phyloP scores from a whole-genome alignment of 1,284 basidiomycete species.

The Leccinum glutinopallens region DNA sequence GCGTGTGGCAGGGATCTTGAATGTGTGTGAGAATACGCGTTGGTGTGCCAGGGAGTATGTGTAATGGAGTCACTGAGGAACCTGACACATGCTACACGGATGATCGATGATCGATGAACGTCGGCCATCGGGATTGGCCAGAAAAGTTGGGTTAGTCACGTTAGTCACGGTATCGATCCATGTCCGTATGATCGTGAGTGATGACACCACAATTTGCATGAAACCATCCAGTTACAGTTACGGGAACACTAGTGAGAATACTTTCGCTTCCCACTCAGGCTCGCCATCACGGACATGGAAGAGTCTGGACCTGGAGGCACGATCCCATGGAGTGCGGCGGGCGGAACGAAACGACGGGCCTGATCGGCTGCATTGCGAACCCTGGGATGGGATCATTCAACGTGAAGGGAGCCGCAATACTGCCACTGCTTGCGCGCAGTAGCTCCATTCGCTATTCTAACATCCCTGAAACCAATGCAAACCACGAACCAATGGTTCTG shows the following conservation, averaged over 20 bases:
- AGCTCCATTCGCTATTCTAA: not conserved
- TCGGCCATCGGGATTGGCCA: not conserved
- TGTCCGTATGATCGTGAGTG: not conserved
- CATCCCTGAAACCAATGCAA: not conserved
- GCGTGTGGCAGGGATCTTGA: not conserved
- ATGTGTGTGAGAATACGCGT: not conserved
- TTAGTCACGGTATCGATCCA: not conserved
- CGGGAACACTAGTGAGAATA: not conserved
- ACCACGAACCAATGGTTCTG: not conserved
- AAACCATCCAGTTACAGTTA: not conserved
- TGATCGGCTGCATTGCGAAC: not conserved
- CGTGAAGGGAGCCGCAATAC: not conserved
- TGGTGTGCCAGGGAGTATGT: not conserved
- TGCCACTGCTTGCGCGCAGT: not conserved
- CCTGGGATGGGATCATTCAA: not conserved
- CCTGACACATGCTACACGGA: not conserved
- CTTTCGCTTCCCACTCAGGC: not conserved
- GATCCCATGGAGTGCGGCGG: not conserved
- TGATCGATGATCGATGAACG: not conserved
- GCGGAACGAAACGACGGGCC: not conserved
- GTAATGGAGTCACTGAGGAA: not conserved
- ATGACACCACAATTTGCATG: not conserved
- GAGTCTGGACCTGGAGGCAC: not conserved
- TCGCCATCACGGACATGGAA: not conserved
- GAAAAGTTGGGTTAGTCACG: not conserved